Conservation (phyloP, 805 yeast genomes). For the Myxozyma udenii region DNA sequence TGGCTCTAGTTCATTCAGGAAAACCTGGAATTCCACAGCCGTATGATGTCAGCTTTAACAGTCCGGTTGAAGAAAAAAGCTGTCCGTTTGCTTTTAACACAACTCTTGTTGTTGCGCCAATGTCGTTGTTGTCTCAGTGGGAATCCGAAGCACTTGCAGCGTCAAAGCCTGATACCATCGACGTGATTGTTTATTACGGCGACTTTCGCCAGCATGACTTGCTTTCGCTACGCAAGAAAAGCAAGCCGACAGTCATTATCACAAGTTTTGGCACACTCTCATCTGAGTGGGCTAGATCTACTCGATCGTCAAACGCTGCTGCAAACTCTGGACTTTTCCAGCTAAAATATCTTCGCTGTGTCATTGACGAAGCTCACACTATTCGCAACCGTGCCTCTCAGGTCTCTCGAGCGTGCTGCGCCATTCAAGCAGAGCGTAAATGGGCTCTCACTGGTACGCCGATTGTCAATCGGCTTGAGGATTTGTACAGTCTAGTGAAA, state of each 20-base stretch:
- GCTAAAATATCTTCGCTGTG: constrained; percentile 68
- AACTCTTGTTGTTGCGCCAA: constrained; percentile 81
- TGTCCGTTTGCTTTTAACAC: constrained; percentile 40
- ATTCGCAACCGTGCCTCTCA: constrained; percentile 76
- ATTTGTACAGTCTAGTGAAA: constrained; percentile 70
- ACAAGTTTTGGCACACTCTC: constrained; percentile 88
- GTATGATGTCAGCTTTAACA: no score
- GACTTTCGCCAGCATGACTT: constrained; percentile 53
- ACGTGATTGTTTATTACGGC: constrained; percentile 67
- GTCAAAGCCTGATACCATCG: constrained; percentile 32
- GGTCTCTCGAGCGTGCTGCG: constrained; percentile 74
- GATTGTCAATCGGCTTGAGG: constrained; percentile 82
- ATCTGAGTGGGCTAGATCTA: constrained; percentile 59
- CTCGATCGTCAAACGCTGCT: neutral
- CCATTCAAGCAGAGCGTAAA: constrained; percentile 58
- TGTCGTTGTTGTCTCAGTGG: constrained; percentile 92
- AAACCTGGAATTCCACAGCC: neutral
- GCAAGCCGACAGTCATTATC: constrained; percentile 58
- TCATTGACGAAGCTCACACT: constrained; percentile 87
- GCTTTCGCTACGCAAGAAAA: constrained; percentile 39
- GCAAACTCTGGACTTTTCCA: constrained; percentile 49
- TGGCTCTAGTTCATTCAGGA: constrained; percentile 64
- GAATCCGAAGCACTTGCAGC: constrained; percentile 69
- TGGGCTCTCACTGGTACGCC: constrained; percentile 96
- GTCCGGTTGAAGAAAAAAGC: neutral